Evolutionary conservation across 2,329 filamentous ascomycete genomes (phyloP).

Genomic region (Microcera coccophila): DNA sequence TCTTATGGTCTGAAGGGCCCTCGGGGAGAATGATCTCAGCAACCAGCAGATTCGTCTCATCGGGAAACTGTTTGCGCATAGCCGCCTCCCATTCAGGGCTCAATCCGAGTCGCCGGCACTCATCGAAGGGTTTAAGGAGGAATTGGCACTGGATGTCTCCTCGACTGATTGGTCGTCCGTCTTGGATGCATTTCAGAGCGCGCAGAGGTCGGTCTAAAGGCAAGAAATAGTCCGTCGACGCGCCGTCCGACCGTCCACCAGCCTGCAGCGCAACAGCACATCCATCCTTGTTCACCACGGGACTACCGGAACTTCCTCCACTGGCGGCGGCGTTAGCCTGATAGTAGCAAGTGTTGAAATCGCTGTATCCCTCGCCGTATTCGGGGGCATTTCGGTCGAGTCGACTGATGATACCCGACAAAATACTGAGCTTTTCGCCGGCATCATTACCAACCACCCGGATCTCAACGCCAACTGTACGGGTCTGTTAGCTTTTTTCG

Average conservation of each 20-base stretch:
- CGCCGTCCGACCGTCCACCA: slow-evolving; percentile 87
- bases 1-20: slow-evolving; percentile 79
- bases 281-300: slow-evolving; percentile 93
- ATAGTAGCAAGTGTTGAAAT: slow-evolving; percentile 96
- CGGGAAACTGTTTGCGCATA: slow-evolving; percentile 77
- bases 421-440: slow-evolving; percentile 94
- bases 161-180: slow-evolving; percentile 70
- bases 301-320: slow-evolving; percentile 96
- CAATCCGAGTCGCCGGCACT: slow-evolving; percentile 85
- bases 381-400: slow-evolving; percentile 95
- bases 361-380: slow-evolving; percentile 95
- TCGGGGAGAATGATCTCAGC: slow-evolving; percentile 91
- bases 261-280: slow-evolving; percentile 90
- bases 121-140: slow-evolving; percentile 94
- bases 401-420: slow-evolving; percentile 95
- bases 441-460: slow-evolving; percentile 97
- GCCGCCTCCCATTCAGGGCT: slow-evolving; percentile 81
- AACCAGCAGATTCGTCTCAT: slow-evolving; percentile 94
- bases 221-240: slow-evolving; percentile 95
- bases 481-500: slow-evolving; percentile 14
- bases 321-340: slow-evolving; percentile 96
- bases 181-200: slow-evolving; percentile 80
- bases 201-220: slow-evolving; percentile 86
- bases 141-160: slow-evolving; percentile 99
- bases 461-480: slow-evolving; percentile 80